Evolutionary conservation across 2,329 filamentous ascomycete species (phyloP).

Genomic region (Diaporthe aspalathi): DNA sequence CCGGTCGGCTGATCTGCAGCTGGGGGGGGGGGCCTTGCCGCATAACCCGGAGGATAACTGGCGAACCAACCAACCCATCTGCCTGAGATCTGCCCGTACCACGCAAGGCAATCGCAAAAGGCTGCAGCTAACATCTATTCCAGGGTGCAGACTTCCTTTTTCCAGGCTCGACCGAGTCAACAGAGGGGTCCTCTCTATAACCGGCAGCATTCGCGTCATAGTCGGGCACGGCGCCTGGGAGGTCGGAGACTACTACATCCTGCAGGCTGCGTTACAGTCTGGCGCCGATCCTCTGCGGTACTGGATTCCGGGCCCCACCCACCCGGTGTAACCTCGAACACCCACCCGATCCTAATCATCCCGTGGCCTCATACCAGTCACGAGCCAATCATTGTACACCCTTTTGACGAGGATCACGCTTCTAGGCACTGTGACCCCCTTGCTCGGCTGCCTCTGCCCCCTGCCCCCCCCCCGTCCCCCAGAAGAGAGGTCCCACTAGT

Average conservation of each 20-base stretch:
- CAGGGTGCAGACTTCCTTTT: slow-evolving; percentile 30
- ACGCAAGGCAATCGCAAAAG: slow-evolving; percentile 25
- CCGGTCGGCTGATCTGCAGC: slow-evolving; percentile 41
- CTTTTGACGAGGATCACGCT: slow-evolving; percentile 31
- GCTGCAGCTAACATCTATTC: slow-evolving; percentile 36
- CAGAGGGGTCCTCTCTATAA: background rate
- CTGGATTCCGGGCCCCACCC: slow-evolving; percentile 32
- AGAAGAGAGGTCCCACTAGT: slow-evolving; percentile 26
- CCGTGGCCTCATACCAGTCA: slow-evolving; percentile 38
- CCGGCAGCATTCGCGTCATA: slow-evolving; percentile 9
- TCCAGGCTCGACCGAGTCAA: slow-evolving; percentile 9
- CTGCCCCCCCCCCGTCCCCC: background rate
- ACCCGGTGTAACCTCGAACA: slow-evolving; percentile 36
- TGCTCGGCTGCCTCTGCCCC: slow-evolving; percentile 2
- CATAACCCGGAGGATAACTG: slow-evolving; percentile 26
- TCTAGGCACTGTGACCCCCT: slow-evolving; percentile 34
- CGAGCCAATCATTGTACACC: slow-evolving; percentile 41
- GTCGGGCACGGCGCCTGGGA: slow-evolving; percentile 3
- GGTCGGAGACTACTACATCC: slow-evolving; percentile 1
- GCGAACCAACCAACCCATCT: slow-evolving; percentile 23
- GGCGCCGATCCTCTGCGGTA: slow-evolving; percentile 29
- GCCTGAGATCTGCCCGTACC: slow-evolving; percentile 25
- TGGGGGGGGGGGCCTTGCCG: slow-evolving; percentile 36
- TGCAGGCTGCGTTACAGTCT: slow-evolving; percentile 17
- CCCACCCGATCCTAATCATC: slow-evolving; percentile 38